Percentiles rank a stretch among this genome's conserved stretches.
phyloP scores from a whole-genome alignment of 768 basidiomycete species.

The Austroboletus eburneus region DNA sequence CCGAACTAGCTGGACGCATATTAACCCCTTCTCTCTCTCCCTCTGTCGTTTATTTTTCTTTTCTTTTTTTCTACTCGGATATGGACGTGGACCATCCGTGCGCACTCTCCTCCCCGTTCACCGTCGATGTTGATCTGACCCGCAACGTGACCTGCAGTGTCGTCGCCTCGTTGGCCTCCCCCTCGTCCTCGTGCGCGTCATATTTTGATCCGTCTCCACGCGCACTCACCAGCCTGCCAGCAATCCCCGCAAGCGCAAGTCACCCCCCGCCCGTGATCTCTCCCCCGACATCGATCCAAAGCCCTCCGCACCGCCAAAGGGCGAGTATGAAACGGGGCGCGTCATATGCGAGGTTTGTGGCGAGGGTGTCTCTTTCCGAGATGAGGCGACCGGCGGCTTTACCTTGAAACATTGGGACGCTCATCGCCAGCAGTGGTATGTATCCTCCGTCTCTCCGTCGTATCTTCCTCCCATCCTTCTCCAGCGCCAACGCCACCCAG shows the following conservation, averaged over 20 bases:
- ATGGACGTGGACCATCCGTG: slow-evolving; percentile 23
- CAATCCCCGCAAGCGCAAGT: slow-evolving; percentile 39
- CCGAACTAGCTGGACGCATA: slow-evolving; percentile 34
- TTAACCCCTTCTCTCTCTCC: slow-evolving; percentile 28
- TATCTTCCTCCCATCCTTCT: slow-evolving; percentile 5
- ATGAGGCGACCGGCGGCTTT: slow-evolving; percentile 58
- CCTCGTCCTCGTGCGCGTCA: slow-evolving; percentile 20
- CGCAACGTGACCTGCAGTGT: slow-evolving; percentile 12
- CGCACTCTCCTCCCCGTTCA: slow-evolving; percentile 3
- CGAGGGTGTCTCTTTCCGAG: slow-evolving; percentile 59
- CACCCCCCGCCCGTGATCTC: slow-evolving; percentile 24
- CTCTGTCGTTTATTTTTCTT: slow-evolving; percentile 12
- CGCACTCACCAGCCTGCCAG: slow-evolving; percentile 18
- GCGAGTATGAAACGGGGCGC: slow-evolving; percentile 63
- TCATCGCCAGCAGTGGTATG: slow-evolving; percentile 59
- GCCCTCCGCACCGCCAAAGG: slow-evolving; percentile 24
- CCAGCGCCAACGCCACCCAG: slow-evolving; percentile 31
- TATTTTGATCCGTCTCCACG: slow-evolving; percentile 16
- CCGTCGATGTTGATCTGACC: slow-evolving; percentile 20
- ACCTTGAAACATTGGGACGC: slow-evolving; percentile 68
- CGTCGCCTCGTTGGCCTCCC: slow-evolving; percentile 9
- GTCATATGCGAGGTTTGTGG: slow-evolving; percentile 66
- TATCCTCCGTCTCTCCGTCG: slow-evolving; percentile 8
- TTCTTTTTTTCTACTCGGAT: neutral
- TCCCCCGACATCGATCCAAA: slow-evolving; percentile 14